Conservation (phyloP, 306 rosid species). For the Prunus fruticosa region DNA sequence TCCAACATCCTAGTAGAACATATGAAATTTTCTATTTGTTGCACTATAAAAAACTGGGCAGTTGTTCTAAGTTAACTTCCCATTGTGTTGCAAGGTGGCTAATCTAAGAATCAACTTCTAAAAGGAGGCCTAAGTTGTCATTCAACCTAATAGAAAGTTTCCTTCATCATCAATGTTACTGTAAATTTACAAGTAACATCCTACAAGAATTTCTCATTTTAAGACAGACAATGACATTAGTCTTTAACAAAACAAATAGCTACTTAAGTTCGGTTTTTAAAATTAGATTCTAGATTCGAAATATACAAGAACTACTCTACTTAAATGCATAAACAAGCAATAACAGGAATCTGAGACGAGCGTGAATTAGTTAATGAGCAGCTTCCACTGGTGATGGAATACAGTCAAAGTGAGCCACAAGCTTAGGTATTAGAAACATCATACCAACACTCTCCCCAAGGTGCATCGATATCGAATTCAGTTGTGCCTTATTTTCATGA, state of each 20-base stretch:
- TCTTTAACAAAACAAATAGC: neutral
- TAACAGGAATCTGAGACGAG: neutral
- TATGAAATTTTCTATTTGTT: neutral
- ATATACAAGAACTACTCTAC: neutral
- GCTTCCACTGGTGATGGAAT: neutral
- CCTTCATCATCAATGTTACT: neutral
- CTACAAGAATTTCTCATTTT: neutral
- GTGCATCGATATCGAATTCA: slow-evolving; percentile 98
- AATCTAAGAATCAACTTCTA: neutral
- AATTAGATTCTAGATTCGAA: slow-evolving; percentile 1
- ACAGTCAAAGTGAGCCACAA: neutral
- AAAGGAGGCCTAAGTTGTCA: neutral
- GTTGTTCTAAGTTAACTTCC: neutral
- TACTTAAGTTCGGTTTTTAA: too few relatives aligned
- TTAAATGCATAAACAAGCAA: slow-evolving; percentile 1
- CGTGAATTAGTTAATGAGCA: neutral
- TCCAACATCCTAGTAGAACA: neutral
- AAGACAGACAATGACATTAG: neutral
- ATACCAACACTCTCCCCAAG: slow-evolving; percentile 99
- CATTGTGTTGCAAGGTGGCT: neutral
- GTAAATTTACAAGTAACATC: neutral
- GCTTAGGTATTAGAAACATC: slow-evolving; percentile 8
- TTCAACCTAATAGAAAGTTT: neutral
- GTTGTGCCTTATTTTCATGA: slow-evolving; percentile 86
- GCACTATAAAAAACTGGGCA: neutral